Conservation (phyloP, 352 stramenopile genomes). For the Phytophthora syringae region DNA sequence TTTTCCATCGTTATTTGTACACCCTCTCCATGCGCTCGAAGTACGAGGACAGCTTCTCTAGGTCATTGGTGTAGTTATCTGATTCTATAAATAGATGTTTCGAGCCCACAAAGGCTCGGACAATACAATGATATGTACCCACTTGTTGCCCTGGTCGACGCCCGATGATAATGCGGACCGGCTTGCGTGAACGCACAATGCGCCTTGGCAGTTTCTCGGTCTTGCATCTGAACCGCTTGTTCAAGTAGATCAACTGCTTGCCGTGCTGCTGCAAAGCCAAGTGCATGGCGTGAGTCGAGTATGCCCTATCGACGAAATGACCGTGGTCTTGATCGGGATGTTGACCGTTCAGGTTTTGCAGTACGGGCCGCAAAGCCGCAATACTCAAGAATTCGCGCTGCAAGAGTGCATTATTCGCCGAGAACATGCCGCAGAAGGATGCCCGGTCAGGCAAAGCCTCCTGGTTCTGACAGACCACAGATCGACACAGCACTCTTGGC, state of each 20-base stretch:
- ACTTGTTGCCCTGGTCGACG: background rate
- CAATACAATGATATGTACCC: slow-evolving; percentile 4
- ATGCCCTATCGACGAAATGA: background rate
- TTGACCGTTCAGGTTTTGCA: background rate
- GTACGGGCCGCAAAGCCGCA: background rate
- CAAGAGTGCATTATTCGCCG: slow-evolving; percentile 7
- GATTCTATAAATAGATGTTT: slow-evolving; percentile 5
- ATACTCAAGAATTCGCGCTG: background rate
- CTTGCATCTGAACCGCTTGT: background rate
- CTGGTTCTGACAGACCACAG: slow-evolving; percentile 13
- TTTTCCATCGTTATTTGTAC: too few relatives aligned
- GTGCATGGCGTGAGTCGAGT: slow-evolving; percentile 4
- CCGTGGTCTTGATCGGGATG: slow-evolving; percentile 1
- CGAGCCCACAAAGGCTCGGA: background rate
- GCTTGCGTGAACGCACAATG: background rate
- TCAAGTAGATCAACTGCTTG: background rate
- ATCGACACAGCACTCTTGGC: too few relatives aligned
- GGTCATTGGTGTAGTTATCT: background rate
- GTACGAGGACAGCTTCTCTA: background rate
- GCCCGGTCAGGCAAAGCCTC: background rate
- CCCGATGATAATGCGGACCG: slow-evolving; percentile 1
- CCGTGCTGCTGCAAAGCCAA: background rate
- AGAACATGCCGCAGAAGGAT: slow-evolving; percentile 8
- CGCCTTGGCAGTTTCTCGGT: too few relatives aligned
- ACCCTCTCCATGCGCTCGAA: slow-evolving; percentile 9